Evolutionary conservation across 1,139 yeast species (phyloP).

Genomic region (Debaryomyces sp.): DNA sequence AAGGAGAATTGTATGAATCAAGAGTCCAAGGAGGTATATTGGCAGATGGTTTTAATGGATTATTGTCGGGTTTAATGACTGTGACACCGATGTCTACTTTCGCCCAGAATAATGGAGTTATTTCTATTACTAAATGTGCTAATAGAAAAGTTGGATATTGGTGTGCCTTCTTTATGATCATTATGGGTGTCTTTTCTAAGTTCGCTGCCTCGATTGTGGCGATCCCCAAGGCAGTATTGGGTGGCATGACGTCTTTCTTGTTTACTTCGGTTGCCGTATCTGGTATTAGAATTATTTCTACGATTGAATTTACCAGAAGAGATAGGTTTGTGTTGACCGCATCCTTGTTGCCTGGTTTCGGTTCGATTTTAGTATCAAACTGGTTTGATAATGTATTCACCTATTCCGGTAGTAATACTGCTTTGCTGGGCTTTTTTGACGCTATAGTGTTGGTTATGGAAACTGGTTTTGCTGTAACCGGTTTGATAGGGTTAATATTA

Average conservation of each 20-base stretch:
- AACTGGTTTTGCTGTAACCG: conserved; percentile 85
- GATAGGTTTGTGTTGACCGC: conserved; percentile 84
- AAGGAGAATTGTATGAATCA: conserved; percentile 77
- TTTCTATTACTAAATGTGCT: conserved; percentile 88
- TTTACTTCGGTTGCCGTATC: conserved; percentile 89
- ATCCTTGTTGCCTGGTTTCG: conserved; percentile 75
- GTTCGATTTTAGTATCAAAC: conserved; percentile 69
- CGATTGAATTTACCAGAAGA: conserved; percentile 79
- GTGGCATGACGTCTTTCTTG: conserved; percentile 91
- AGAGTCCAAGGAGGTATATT: conserved; percentile 90
- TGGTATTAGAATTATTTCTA: conserved; percentile 78
- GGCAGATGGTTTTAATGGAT: conserved; percentile 76
- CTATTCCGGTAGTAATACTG: conserved; percentile 65
- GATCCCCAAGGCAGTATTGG: conserved; percentile 82
- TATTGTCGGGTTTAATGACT: conserved; percentile 72
- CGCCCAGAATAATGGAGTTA: conserved; percentile 94
- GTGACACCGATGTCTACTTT: conserved; percentile 85
- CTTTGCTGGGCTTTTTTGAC: conserved; percentile 70
- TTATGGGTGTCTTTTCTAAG: conserved; percentile 88
- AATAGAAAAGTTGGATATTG: conserved; percentile 84
- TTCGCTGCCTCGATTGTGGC: conserved; percentile 88
- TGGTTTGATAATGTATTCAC: conserved; percentile 83
- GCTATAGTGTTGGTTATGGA: conserved; percentile 85
- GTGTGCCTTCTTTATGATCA: conserved; percentile 78
- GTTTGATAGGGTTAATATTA: conserved; percentile 71